Evolutionary conservation across 352 stramenopile species (phyloP).

Genomic region (Phytopythium delawarense): DNA sequence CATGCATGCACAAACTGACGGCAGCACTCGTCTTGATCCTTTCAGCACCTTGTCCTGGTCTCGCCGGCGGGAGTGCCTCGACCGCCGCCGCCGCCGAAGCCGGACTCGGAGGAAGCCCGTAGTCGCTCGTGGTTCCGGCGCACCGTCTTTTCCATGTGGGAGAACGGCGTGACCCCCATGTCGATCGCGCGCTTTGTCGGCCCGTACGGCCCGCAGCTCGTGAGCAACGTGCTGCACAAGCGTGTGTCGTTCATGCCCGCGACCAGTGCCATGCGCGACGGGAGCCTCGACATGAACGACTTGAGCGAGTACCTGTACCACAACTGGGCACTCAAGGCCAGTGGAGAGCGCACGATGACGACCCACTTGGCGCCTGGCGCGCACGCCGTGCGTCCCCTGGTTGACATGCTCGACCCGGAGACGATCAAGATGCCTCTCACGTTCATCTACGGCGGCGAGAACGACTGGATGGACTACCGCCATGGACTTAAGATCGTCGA

Average conservation of each 20-base stretch:
- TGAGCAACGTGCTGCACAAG: conserved; percentile 55
- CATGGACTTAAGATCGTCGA: conserved; percentile 64
- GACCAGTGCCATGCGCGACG: conserved; percentile 63
- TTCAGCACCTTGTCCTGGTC: conserved; percentile 68
- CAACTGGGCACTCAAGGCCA: conserved; percentile 81
- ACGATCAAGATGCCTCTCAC: conserved; percentile 73
- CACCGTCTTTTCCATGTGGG: conserved; percentile 53
- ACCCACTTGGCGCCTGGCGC: conserved; percentile 74
- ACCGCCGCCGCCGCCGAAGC: conserved; percentile 40
- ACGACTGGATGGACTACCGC: conserved; percentile 85
- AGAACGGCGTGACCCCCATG: conserved; percentile 73
- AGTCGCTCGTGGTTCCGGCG: conserved; percentile 52
- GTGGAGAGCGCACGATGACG: conserved; percentile 65
- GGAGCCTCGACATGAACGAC: conserved; percentile 52
- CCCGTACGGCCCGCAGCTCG: conserved; percentile 73
- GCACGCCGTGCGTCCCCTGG: conserved; percentile 58
- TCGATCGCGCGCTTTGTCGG: conserved; percentile 62
- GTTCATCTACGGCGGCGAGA: conserved; percentile 78
- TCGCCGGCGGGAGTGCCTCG: conserved; percentile 68
- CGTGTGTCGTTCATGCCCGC: conserved; percentile 77
- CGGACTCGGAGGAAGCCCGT: conserved; percentile 26
- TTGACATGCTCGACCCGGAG: conserved; percentile 53
- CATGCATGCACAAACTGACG: background rate
- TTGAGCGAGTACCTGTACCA: conserved; percentile 81
- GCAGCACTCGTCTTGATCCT: background rate